Conservation (phyloP, 768 basidiomycete species). For the Hebeloma cylindrosporum region DNA sequence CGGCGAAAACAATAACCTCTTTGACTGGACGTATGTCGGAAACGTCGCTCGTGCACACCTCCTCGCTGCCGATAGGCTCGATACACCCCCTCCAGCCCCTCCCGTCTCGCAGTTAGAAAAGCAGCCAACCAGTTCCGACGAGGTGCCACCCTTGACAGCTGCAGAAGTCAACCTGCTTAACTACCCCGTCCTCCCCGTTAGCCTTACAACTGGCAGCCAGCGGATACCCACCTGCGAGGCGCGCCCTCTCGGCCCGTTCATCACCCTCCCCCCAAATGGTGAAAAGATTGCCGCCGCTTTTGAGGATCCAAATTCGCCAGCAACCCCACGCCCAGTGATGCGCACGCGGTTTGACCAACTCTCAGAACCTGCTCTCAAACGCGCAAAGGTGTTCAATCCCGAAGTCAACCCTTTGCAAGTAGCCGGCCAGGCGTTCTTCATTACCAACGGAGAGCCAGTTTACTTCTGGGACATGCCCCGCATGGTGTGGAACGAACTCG, state of each 20-base stretch:
- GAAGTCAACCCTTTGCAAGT: conserved; percentile 66
- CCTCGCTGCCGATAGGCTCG: conserved; percentile 88
- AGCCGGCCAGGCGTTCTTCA: conserved; percentile 93
- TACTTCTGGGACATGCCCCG: conserved; percentile 96
- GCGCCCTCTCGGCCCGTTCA: conserved; percentile 81
- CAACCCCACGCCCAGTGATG: conserved; percentile 53
- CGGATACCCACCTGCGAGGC: conserved; percentile 78
- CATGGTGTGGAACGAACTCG: conserved; percentile 72
- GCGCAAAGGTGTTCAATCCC: conserved; percentile 44
- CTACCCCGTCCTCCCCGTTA: conserved; percentile 58
- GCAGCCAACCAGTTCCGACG: conserved; percentile 34
- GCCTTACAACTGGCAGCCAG: conserved; percentile 60
- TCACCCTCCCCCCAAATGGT: conserved; percentile 59
- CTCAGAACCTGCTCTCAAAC: conserved; percentile 54
- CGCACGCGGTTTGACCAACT: conserved; percentile 85
- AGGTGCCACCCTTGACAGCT: conserved; percentile 40
- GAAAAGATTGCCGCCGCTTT: conserved; percentile 58
- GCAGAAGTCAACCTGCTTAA: conserved; percentile 44
- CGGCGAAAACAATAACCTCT: conserved; percentile 89
- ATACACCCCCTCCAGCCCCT: conserved; percentile 46
- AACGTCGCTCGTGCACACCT: conserved; percentile 95
- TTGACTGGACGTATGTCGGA: conserved; percentile 96
- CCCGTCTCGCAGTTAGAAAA: conserved; percentile 37
- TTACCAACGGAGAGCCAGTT: conserved; percentile 94
- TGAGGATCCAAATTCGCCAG: conserved; percentile 41